Evolutionary conservation across 176 grass and related monocot species (phyloP), one percentile per base, ranked within the genome.

Genomic region (Cenchrus fungigraminus): DNA sequence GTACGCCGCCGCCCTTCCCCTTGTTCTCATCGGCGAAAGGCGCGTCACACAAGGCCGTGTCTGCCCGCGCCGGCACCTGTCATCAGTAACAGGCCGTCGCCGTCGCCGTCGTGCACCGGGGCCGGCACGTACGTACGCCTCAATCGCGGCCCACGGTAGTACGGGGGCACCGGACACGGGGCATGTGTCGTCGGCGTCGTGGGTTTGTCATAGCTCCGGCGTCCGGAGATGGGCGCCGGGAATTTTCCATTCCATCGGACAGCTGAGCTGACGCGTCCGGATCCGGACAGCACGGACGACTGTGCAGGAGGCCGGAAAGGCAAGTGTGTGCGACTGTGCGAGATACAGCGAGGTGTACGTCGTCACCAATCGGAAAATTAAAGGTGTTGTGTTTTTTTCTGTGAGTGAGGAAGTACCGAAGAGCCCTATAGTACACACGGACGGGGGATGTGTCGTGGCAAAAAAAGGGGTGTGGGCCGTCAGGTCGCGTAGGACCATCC

Each of bases 181-280:
- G 31, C 9, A 55, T 25, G 81, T 88, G 19, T 29, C 28, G 87
- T 89, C 87, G 76, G 19, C 8, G 43, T 89, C 82, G 76, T 10
- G 50, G 6, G 28, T 51, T 89, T 84, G 82, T 84, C 9, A 4
- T n/a, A 20, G 32, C 77, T 43, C 70, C 28, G 10, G 58, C 51
- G 87, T 89, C 50, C 6, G 82, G 82, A 58, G 34, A 37, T 11
- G 57, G 66, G 68, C 5, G 0, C 4, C 9, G 13, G 32, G 72
- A 74, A 74, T 80, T 84, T 88, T 49, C 25, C 0, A 9, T 14
- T 16, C 15, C 16, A 3, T 40, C 37, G 37, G 37, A 40, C 37
- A 40, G 37, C 37, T 40, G 37, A 40, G 68, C 17, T 71, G 68
- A 71, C 43, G 34, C 37, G 37, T 12, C 9, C 58, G 37, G 37